Evolutionary conservation across 2,329 filamentous ascomycete genomes (phyloP).

Genomic region (Aspergillus thermomutatus): DNA sequence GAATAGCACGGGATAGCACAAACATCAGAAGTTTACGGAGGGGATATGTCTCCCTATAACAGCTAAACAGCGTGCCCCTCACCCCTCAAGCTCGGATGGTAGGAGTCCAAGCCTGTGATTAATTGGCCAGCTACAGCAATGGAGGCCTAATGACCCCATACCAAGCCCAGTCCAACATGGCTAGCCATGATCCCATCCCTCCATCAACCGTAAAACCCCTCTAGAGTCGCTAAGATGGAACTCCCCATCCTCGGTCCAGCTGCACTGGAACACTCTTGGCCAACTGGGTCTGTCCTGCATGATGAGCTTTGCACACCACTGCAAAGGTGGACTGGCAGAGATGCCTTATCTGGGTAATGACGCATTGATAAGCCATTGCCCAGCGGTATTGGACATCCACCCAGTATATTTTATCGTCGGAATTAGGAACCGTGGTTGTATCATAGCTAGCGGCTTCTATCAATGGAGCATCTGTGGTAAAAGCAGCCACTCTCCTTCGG

Average conservation of each 20-base stretch:
- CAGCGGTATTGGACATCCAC: too few relatives aligned
- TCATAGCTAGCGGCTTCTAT: too few relatives aligned
- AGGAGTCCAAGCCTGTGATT: conserved; percentile 1
- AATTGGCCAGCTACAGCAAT: not conserved
- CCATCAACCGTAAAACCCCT: not conserved
- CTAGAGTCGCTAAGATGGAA: not conserved
- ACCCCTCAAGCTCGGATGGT: not conserved
- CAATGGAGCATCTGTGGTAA: too few relatives aligned
- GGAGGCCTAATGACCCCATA: not conserved
- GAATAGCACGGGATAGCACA: too few relatives aligned
- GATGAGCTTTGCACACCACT: conserved; percentile 5
- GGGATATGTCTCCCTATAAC: conserved; percentile 3
- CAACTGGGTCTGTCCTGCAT: not conserved
- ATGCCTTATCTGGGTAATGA: too few relatives aligned
- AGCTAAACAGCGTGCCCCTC: not conserved
- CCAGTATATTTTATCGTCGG: too few relatives aligned
- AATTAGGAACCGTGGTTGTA: too few relatives aligned
- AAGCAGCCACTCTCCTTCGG: too few relatives aligned
- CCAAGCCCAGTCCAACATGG: not conserved
- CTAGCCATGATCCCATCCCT: not conserved
- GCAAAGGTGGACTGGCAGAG: too few relatives aligned
- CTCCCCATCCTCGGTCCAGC: not conserved
- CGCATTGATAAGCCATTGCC: too few relatives aligned
- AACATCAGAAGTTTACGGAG: conserved; percentile 1
- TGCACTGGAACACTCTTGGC: not conserved